These are phyloP conservation scores for Strobilomyces confusus DNA, from an alignment of 768 basidiomycete genomes.

Conservation along the genomic window DNA sequence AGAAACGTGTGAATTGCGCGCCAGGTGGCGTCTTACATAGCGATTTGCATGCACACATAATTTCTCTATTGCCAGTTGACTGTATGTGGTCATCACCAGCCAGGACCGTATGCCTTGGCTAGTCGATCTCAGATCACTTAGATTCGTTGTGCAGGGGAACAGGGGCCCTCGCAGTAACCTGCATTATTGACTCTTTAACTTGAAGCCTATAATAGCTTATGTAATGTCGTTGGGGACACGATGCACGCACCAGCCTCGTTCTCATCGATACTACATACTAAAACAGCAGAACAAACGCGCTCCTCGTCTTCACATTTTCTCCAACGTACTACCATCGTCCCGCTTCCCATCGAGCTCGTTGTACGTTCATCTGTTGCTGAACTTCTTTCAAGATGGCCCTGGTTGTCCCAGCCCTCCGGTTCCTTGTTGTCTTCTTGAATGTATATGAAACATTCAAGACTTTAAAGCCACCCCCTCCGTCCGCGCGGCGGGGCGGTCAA, in stretches of 20 bases:
- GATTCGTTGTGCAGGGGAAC: too few species aligned
- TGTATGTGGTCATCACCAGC: too few species aligned
- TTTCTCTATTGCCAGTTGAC: too few species aligned
- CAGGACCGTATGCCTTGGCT: too few species aligned
- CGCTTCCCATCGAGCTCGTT: not conserved
- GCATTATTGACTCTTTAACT: too few species aligned
- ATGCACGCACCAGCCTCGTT: conserved; percentile 3
- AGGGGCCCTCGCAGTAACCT: too few species aligned
- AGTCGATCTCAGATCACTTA: too few species aligned
- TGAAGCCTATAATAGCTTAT: too few species aligned
- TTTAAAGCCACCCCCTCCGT: conserved; percentile 60
- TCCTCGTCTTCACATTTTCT: not conserved
- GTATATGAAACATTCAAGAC: conserved; percentile 84
- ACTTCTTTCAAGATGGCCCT: conserved; percentile 50
- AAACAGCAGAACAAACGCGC: conserved; percentile 7
- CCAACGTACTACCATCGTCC: not conserved
- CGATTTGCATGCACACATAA: too few species aligned
- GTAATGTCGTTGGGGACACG: conserved; percentile 19
- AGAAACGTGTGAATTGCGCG: conserved; percentile 18
- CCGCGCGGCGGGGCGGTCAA: conserved; percentile 45
- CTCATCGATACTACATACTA: conserved; percentile 17
- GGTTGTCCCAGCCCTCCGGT: conserved; percentile 61
- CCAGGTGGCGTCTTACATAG: too few species aligned
- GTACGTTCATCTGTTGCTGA: conserved; percentile 11
- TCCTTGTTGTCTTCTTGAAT: conserved; percentile 71